These are phyloP conservation scores for Raddia distichophylla DNA, from an alignment of 176 grass and related monocot species.

Conservation along the genomic window DNA sequence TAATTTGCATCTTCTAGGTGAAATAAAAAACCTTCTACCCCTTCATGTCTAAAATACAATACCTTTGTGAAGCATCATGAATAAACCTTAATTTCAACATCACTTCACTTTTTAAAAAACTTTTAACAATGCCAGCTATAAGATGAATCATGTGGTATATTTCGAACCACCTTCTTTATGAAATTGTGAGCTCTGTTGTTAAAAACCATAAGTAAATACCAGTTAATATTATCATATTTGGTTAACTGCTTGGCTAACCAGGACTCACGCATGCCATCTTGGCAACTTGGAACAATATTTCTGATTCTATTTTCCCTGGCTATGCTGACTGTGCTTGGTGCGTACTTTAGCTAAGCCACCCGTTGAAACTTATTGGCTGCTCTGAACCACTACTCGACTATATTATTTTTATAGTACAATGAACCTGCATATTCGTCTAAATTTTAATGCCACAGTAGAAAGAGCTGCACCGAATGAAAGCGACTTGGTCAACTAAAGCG, in stretches of 20 bases:
- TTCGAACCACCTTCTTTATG: not conserved
- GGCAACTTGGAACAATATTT: conserved; percentile 19
- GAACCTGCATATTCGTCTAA: conserved; percentile 22
- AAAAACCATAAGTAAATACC: not conserved
- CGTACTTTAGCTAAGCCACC: not conserved
- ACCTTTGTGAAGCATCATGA: not conserved
- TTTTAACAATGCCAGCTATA: not conserved
- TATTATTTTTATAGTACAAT: conserved; percentile 4
- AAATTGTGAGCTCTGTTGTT: not conserved
- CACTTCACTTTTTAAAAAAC: not conserved
- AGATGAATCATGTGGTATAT: not conserved
- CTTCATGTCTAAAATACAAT: not conserved
- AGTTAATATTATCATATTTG: not conserved
- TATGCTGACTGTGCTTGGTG: not conserved
- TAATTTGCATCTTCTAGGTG: not conserved
- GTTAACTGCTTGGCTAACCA: not conserved
- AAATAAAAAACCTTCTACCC: not conserved
- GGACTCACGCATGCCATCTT: not conserved
- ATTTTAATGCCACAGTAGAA: conserved; percentile 29
- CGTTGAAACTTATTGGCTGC: conserved; percentile 16
- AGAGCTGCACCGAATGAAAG: conserved; percentile 21
- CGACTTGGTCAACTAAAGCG: conserved; percentile 1
- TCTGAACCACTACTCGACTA: not conserved
- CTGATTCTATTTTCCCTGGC: not conserved
- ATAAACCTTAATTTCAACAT: not conserved